Base-by-base conservation (phyloP, 257 asterid genomes). In the Solanum pennellii region DNA sequence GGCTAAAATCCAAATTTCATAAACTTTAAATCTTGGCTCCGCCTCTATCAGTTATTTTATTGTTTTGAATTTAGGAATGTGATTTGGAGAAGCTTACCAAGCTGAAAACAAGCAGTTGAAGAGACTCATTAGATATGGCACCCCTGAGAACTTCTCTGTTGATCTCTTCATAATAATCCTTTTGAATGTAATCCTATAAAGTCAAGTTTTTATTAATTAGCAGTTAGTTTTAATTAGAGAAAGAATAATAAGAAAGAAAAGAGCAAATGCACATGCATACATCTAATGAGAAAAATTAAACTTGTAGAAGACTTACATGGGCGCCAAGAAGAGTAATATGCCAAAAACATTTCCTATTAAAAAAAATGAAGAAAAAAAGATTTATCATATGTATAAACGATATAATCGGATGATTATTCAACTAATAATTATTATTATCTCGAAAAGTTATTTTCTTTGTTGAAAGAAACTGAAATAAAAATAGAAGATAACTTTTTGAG, bases 311-410 rank as follows among this genome's bases (percentile, higher is more conserved):
- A 80, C 94, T 92, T 90, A 96, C 99, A 90, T 71, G 41, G 99
- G 99, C 6, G 99, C 91, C 90, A 96, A 79, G 94, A 95, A 95
- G 86, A 96, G 92, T 62, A 94, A 95, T 88, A 96, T 89, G 12
- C 97, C 99, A 84, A 92, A 89, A 62, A 92, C 93, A 90, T 96
- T 94, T 83, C 98, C 98, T 95, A 91, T 74, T 20, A 20, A 14
- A 15, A 20, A 8, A 13, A 23, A 52, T 11, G 8, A 60, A 68
- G 49, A 52, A 27, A n/a, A 15, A 13, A 89, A 82, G 56, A 62
- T 2, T 4, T 12, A 39, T 25, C 15, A 79, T 39, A n/a, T 60
- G 31, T 5, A 27, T 74, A 21, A 37, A 74, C 20, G 60, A 49
- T 21, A 49, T 15, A 49, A 49, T 49, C 21, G 5, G 16, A 49